Percentiles rank a stretch among this genome's conserved stretches.
These are phyloP conservation scores for Fusarium sp. DNA, from an alignment of 2,329 filamentous ascomycete genomes.

Conservation along the genomic window DNA sequence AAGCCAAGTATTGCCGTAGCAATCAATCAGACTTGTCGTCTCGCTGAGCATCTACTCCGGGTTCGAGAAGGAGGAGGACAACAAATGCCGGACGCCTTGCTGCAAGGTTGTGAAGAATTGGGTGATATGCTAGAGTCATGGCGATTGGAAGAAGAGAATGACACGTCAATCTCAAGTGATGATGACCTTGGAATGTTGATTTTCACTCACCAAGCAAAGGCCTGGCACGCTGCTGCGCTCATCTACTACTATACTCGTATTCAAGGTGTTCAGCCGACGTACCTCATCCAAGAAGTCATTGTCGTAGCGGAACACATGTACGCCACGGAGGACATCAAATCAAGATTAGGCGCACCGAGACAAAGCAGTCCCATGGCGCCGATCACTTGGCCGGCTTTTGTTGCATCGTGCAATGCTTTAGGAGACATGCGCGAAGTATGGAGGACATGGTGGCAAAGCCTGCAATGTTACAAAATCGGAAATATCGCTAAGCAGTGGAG, in stretches of 20 bases:
- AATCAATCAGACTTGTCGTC: not conserved
- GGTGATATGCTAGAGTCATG: not conserved
- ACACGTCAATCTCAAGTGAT: not conserved
- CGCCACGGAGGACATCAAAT: not conserved
- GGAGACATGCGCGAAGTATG: not conserved
- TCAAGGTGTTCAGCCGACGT: not conserved
- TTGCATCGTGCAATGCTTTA: not conserved
- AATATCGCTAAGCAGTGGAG: not conserved
- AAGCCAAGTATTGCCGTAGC: not conserved
- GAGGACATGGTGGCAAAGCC: not conserved
- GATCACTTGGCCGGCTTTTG: not conserved
- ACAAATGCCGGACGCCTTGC: not conserved
- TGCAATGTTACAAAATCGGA: not conserved
- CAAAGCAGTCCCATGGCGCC: not conserved
- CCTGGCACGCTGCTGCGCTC: conserved; percentile 1
- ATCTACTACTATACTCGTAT: conserved; percentile 7
- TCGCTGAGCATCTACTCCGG: not conserved
- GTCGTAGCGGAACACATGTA: not conserved
- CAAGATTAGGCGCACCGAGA: not conserved
- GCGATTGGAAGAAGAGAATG: not conserved
- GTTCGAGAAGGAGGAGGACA: not conserved
- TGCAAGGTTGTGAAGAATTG: not conserved
- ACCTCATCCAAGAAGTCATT: not conserved
- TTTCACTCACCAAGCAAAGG: not conserved
- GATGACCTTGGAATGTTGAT: not conserved